Evolutionary conservation across 78 protist genomes (phyloP), one percentile per base, ranked within the genome.

Genomic region (Neovahlkampfia damariscottae): DNA sequence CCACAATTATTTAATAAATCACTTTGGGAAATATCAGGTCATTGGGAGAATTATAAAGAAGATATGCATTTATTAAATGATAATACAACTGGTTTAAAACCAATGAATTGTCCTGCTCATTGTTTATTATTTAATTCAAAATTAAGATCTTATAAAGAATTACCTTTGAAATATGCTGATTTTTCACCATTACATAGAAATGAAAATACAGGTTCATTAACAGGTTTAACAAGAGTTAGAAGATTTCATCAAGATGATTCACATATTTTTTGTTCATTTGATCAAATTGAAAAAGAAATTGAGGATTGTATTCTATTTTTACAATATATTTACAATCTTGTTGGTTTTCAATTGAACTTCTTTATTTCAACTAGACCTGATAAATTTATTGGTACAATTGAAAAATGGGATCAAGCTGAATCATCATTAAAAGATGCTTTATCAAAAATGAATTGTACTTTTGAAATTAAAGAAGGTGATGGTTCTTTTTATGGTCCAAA

Each of bases 81-180:
- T 73, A 35, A 73, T 50, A 50, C 62, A n/a, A 19, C 19, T 19
- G 96, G 93, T 31, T 80, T 98, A 76, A 96, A 96, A 92, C 99
- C 99, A 68, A 98, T 98, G 99, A 98, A 98, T 89, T 98, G 99
- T 95, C 99, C 99, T 3, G 62, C 79, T 10, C 99, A 97, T 85
- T 96, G 99, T 78, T 67, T 96, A 70, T 89, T 94, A 92, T 98
- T 94, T 82, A 72, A 29, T n/a, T 68, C 69, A 40, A 78, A 82
- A 38, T 3, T 31, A 31, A 92, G 97, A 67, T 93, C 98, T 31
- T 93, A 86, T 84, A 38, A 87, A 5, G 99, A 98, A 79, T 89
- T 98, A 70, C 99, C 99, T 2, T 2, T 97, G 39, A 90, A 99
- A 40, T 5, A 90, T 30, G 99, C 99, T 6, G 99, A 98, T 74